These are phyloP conservation scores for Cyberlindnera veronae DNA, from an alignment of 805 yeast species.

Conservation along the genomic window DNA sequence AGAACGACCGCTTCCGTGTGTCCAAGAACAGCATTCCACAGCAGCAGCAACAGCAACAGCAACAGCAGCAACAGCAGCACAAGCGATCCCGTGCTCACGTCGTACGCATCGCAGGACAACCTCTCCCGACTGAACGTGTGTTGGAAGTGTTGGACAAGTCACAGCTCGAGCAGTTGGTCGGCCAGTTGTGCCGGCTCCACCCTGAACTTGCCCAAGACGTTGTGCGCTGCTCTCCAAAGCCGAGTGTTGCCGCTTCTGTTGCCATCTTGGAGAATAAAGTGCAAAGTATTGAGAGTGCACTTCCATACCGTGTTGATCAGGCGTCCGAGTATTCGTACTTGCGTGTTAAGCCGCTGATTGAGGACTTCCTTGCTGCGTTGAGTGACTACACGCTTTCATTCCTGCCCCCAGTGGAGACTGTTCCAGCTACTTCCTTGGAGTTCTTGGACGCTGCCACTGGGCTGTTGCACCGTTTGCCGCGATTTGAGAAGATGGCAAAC, in stretches of 20 bases:
- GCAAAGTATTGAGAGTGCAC: constrained; percentile 37
- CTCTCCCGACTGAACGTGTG: constrained; percentile 58
- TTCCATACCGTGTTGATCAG: constrained; percentile 77
- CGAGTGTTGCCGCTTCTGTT: constrained; percentile 51
- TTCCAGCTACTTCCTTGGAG: constrained; percentile 49
- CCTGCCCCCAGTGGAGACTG: constrained; percentile 63
- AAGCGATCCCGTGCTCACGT: constrained; percentile 2
- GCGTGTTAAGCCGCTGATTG: constrained; percentile 63
- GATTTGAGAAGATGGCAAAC: constrained; percentile 48
- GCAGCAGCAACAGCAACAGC: background rate
- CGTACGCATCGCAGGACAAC: constrained; percentile 45
- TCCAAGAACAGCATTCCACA: constrained; percentile 1
- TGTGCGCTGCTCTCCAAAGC: constrained; percentile 48
- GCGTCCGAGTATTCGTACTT: constrained; percentile 73
- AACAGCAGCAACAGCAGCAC: constrained; percentile 1
- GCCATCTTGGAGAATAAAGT: constrained; percentile 43
- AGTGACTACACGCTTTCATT: constrained; percentile 72
- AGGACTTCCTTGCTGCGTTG: constrained; percentile 66
- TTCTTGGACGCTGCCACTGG: constrained; percentile 61
- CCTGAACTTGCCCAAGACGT: constrained; percentile 60
- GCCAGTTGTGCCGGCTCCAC: constrained; percentile 49
- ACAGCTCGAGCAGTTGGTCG: constrained; percentile 50
- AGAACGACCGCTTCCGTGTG: constrained; percentile 1
- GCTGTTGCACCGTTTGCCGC: constrained; percentile 61
- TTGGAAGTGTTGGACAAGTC: constrained; percentile 64